These are phyloP conservation scores for Kazachstania taianensis DNA, from an alignment of 805 yeast species.

Conservation along the genomic window DNA sequence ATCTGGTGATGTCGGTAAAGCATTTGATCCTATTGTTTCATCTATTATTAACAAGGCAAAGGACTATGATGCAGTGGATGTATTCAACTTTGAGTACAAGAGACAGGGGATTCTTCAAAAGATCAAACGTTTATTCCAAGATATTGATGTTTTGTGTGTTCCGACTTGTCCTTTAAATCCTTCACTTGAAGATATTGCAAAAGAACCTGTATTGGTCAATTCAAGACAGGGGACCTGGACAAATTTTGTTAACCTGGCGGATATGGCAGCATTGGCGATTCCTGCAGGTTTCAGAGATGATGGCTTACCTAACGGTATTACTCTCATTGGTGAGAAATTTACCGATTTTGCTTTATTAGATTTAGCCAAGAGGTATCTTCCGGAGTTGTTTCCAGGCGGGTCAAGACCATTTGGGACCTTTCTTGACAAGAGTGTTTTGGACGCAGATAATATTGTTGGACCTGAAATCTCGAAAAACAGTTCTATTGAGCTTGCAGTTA, in stretches of 20 bases:
- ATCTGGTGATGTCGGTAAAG: slow-evolving; percentile 55
- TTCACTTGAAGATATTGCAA: slow-evolving; percentile 55
- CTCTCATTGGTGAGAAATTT: slow-evolving; percentile 70
- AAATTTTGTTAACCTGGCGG: slow-evolving; percentile 90
- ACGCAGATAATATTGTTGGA: slow-evolving; percentile 14
- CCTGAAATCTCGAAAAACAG: slow-evolving; percentile 25
- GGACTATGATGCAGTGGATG: slow-evolving; percentile 68
- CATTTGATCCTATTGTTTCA: slow-evolving; percentile 77
- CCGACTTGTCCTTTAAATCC: slow-evolving; percentile 96
- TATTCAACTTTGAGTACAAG: slow-evolving; percentile 77
- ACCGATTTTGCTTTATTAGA: slow-evolving; percentile 85
- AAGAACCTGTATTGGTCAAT: slow-evolving; percentile 75
- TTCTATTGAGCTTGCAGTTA: slow-evolving; percentile 73
- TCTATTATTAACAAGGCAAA: slow-evolving; percentile 72
- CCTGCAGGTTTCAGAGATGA: slow-evolving; percentile 86
- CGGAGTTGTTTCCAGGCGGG: slow-evolving; percentile 33
- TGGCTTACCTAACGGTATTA: slow-evolving; percentile 85
- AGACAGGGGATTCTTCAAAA: slow-evolving; percentile 69
- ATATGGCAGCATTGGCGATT: slow-evolving; percentile 80
- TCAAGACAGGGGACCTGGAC: slow-evolving; percentile 97
- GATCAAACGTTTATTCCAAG: slow-evolving; percentile 43
- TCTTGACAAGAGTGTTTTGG: slow-evolving; percentile 6
- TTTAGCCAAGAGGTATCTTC: slow-evolving; percentile 63
- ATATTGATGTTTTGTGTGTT: slow-evolving; percentile 68
- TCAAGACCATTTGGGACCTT: slow-evolving; percentile 48